Base-by-base conservation (phyloP, 495 filamentous ascomycete species). In the Cudoniella acicularis region DNA sequence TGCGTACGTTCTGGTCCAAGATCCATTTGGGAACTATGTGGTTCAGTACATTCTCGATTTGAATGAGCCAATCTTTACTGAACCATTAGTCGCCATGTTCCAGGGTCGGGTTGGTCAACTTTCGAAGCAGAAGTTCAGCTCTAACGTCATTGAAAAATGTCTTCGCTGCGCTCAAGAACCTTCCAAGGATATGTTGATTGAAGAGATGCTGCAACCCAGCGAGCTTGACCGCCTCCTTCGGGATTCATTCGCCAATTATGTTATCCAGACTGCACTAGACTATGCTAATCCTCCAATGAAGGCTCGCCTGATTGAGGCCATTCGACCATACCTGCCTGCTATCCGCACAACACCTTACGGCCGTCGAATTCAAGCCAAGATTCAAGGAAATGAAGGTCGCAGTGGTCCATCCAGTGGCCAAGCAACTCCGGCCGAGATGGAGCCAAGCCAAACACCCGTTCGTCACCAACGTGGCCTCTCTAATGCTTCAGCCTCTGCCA, bases 101-200 rank as follows among this genome's bases (percentile, higher is more conserved):
- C 69, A 77, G 24, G 86, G 86, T 57, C 83, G 88, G 63, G 85
- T 98, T 64, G 73, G 82, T 25, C 73, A 79, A 48, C 77, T 98
- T 10, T 96, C 95, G 2, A 94, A 91, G 74, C 95, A 98, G 72
- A 98, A 98, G 73, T 98, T 98, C 76, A 96, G 92, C 77, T 97
- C 93, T 54, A 98, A 98, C 66, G 94, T 98, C 50, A 91, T 98
- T 57, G 94, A 98, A 75, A 98, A 98, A 73, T 96, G 92, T 69
- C 83, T 98, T 48, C 90, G 93, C 24, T 92, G 87, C 67, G 85
- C 91, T 0, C 81, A 86, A 43, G 67, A 77, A 3, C 71, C 73
- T 2, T 85, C 87, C 42, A 90, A 88, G 64, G 88, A 90, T 63
- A 79, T 86, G 61, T 83, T 98, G 74, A 87, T 96, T 54, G 81